Conservation (phyloP, 2,329 filamentous ascomycete species). For the Ophiocordyceps sinensis region DNA sequence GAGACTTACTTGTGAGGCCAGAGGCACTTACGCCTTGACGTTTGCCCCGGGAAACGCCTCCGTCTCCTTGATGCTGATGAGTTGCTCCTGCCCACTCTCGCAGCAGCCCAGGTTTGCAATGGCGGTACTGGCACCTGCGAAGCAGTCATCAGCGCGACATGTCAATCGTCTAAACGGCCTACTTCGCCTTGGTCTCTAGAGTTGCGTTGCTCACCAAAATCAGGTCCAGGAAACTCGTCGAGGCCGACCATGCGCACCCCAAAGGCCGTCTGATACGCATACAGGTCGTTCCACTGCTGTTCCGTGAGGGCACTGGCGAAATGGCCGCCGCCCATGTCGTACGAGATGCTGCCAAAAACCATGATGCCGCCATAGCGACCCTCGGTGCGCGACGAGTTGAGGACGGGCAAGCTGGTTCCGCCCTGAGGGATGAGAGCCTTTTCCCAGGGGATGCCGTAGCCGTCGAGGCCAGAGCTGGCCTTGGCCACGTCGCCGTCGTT, state of each 20-base stretch:
- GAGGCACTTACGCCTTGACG: slow-evolving; percentile 25
- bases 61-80: slow-evolving; percentile 37
- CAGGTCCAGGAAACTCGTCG: slow-evolving; percentile 38
- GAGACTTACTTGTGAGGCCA: too few species aligned
- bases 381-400: slow-evolving; percentile 30
- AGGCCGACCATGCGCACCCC: slow-evolving; percentile 46
- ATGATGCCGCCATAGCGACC: slow-evolving; percentile 49
- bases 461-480: slow-evolving; percentile 39
- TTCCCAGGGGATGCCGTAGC: slow-evolving; percentile 46
- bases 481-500: slow-evolving; percentile 32
- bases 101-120: slow-evolving; percentile 26
- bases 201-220: slow-evolving; percentile 24
- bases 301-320: slow-evolving; percentile 39
- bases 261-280: slow-evolving; percentile 41
- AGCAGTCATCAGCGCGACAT: neutral
- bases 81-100: slow-evolving; percentile 30
- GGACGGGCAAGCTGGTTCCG: slow-evolving; percentile 33
- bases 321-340: slow-evolving; percentile 28
- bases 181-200: too few species aligned
- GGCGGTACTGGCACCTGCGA: neutral
- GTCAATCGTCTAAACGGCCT: neutral
- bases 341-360: slow-evolving; percentile 36
- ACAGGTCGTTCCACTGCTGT: slow-evolving; percentile 40
- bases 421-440: slow-evolving; percentile 36
- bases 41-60: slow-evolving; percentile 39